A percentile compares a stretch with the other conserved stretches of the same genome.
Evolutionary conservation across 805 yeast genomes (phyloP).

Genomic region (Yarrowia divulgata): DNA sequence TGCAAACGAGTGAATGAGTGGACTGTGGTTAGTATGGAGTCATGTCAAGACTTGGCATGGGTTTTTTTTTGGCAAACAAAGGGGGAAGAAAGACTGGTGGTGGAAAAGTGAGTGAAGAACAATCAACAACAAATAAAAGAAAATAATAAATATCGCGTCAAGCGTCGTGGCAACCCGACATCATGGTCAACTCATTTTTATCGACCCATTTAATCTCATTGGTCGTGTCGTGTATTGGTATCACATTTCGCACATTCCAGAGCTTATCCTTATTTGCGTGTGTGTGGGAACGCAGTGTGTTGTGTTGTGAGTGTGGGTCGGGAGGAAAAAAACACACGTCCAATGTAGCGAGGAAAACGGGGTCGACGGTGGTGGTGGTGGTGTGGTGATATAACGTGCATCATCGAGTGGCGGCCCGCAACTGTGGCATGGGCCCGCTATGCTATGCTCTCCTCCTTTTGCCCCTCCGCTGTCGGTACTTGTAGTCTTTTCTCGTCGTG

Average conservation of each 20-base stretch:
- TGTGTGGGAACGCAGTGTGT: not conserved
- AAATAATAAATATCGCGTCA: too few relatives aligned
- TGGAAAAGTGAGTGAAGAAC: not conserved
- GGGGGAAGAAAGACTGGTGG: not conserved
- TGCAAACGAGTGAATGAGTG: conserved; percentile 40
- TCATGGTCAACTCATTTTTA: not conserved
- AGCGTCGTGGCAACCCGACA: not conserved
- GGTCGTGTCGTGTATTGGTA: conserved; percentile 7
- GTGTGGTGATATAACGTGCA: not conserved
- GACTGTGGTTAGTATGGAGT: conserved; percentile 24
- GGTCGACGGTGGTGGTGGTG: not conserved
- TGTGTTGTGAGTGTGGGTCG: conserved; percentile 13
- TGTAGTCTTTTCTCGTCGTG: conserved; percentile 31
- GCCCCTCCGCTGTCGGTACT: conserved; percentile 3
- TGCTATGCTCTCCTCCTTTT: conserved; percentile 10
- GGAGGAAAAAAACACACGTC: conserved; percentile 25
- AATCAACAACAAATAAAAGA: too few relatives aligned
- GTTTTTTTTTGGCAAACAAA: not conserved
- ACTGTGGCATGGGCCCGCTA: not conserved
- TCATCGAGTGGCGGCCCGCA: conserved; percentile 14
- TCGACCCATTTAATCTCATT: not conserved
- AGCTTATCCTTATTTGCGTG: conserved; percentile 31
- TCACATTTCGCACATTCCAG: conserved; percentile 27
- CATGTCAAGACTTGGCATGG: not conserved
- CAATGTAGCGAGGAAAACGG: not conserved